Base-by-base conservation (phyloP, 257 asterid species). In the Solanum raphanifolium region DNA sequence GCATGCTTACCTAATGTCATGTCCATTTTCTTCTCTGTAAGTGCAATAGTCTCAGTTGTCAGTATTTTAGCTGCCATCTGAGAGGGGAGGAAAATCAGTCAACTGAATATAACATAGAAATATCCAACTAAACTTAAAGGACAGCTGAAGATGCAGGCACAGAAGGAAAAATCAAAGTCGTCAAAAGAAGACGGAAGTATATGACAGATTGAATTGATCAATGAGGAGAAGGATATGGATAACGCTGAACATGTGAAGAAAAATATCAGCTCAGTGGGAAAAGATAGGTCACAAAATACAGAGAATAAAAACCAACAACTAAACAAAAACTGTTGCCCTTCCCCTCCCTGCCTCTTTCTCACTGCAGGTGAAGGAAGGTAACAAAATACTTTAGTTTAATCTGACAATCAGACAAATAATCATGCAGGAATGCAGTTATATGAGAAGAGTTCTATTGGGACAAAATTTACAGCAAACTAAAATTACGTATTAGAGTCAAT, bases 21-120 rank as follows among this genome's bases (percentile, higher is more conserved):
- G 83, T 93, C 95, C 96, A 95, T 96, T 93, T 96, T 96, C 94
- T 96, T 96, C 96, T 96, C 99, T 13, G 99, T 94, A 83, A 94
- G 93, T 60, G 98, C 98, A 92, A 96, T 91, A 52, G 96, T 93
- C 92, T 95, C 98, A 46, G 29, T 90, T 4, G 95, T 93, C 78
- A 94, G 85, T 55, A 94, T 92, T 89, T 93, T 93, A 85, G 94
- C 83, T 62, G 94, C 98, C 98, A 96, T 96, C 98, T 95, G 95
- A 74, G 87, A 35, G 88, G 69, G 87, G 35, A 89, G 83, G 32
- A 39, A 34, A 83, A 43, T 21, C n/a, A 43, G 35, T 52, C 88
- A 65, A 74, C 55, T 29, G 89, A 90, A 29, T 48, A 32, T 31
- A 46, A 31, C 69, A 48, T 48, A 38, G 41, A 82, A 20, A 48